Conservation (phyloP, 495 filamentous ascomycete species). For the Penicillium lividum region DNA sequence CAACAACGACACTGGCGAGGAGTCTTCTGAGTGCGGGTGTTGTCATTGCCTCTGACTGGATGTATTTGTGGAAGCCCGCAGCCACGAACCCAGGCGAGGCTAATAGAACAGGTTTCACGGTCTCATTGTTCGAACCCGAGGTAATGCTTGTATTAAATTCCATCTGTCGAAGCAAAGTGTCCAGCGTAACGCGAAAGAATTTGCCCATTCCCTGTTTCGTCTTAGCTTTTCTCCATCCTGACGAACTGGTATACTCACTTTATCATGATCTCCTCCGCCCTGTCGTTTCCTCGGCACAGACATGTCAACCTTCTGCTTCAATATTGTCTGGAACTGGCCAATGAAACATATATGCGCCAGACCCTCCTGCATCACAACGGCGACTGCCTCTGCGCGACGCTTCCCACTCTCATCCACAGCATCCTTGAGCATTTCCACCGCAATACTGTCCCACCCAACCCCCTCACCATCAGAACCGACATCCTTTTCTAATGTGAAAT, state of each 20-base stretch:
- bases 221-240: conserved; percentile 11
- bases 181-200: conserved; percentile 78
- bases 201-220: conserved; percentile 62
- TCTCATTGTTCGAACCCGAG: conserved; percentile 37
- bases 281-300: conserved; percentile 77
- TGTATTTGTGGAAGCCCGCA: conserved; percentile 74
- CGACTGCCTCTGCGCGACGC: conserved; percentile 70
- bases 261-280: conserved; percentile 64
- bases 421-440: conserved; percentile 74
- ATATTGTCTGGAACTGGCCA: conserved; percentile 84
- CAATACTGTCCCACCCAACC: conserved; percentile 89
- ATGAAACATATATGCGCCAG: conserved; percentile 92
- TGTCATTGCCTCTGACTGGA: conserved; percentile 64
- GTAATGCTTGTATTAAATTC: conserved; percentile 62
- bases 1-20: conserved; percentile 68
- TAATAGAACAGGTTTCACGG: conserved; percentile 71
- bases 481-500: conserved; percentile 80
- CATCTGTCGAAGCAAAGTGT: conserved; percentile 74
- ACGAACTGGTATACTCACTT: conserved; percentile 31
- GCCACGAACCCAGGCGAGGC: conserved; percentile 90
- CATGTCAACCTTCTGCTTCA: conserved; percentile 85
- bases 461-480: conserved; percentile 43
- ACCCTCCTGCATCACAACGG: conserved; percentile 93
- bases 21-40: conserved; percentile 62
- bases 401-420: conserved; percentile 73